Base-by-base conservation (phyloP, 352 stramenopile species). In the Phytopythium aichiense region DNA sequence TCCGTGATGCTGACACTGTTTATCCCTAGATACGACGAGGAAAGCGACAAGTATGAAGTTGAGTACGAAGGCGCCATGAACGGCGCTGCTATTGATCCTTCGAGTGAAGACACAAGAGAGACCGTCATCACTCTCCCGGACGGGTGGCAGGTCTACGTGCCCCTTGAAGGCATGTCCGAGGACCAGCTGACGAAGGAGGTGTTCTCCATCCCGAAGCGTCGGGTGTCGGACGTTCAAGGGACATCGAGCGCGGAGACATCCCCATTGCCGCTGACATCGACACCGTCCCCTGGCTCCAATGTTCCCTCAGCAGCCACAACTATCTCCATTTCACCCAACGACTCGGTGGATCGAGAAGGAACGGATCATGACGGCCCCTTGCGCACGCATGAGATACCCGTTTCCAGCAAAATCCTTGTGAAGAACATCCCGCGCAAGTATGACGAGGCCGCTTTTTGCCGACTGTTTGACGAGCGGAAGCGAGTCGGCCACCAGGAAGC, bases 161-260 rank as follows among this genome's bases (percentile, higher is more conserved):
- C 80, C 16, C 61, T 85, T 2, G 67, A 72, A 20, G 76, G 74
- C 1, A 49, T 88, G 43, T 81, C 74, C 1, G 72, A 82, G 20
- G 79, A 91, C 4, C 72, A 89, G 52, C 74, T 80, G 16, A 69
- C 68, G 12, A 69, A 81, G n/a, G 60, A 65, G 8, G 74, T 95
- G 37, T 95, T 95, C 63, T 86, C 82, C 11, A 95, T 95, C 56
- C 87, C 87, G 28, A 95, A 73, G 25, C 79, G 78, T 2, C 38
- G 55, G 7, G 20, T 60, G 18, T 60, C 55, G 7, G 55, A 52
- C 42, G 38, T 52, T 1, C 38, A 30, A 23, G 55, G 55, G 1
- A 60, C 55, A 4, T 60, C 55, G 16, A 60, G 55, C 30, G 55
- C 31, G 2, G 55, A 60, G 55, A 40, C 38, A 2, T 60, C 55